Evolutionary conservation across 2,329 filamentous ascomycete genomes (phyloP), one percentile per base, ranked within the genome.

Genomic region (Coniochaeta hoffmannii): DNA sequence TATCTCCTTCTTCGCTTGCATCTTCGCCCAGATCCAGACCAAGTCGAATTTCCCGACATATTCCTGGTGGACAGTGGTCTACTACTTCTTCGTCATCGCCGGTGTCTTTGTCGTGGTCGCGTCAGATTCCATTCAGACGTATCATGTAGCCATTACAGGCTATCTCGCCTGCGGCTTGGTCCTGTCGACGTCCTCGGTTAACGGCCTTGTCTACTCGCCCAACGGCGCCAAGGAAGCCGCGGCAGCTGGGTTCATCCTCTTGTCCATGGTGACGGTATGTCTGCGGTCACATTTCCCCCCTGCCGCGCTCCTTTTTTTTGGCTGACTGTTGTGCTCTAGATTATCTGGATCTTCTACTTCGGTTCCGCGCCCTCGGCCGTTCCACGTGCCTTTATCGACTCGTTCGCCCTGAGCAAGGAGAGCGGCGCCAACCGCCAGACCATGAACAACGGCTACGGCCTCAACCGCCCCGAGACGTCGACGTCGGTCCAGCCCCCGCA

Each of bases 331-430:
- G 24, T 26, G 3, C 41, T 46, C 11, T 64, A 97, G 92, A 89
- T 96, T 64, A 83, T 97, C 57, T 99, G 94, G 94, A 96, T 97
- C 63, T 96, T 97, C 74, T 97, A 97, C 78, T 99, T 97, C 66
- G 94, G 94, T 65, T 96, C 93, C 2, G 88, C 91, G 17, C 91
- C 93, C 1, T 89, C 90, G 41, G 89, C 92, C 15, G 83, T 87
- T 55, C 89, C 92, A 60, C 89, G 93, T 64, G 87, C 90, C 56
- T 96, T 95, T 69, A 88, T 97, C 64, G 94, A 99, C 73, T 96
- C 93, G 0, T 97, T 97, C 67, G 91, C 94, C 51, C 80, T 97
- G 22, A 85, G 94, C 75, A 97, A 97, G 74, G 92, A 96, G 65
- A 83, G 81, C 0, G 78, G 81, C 24, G 83, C 81, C 72, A 76